A percentile compares a stretch with the other conserved stretches of the same genome.
These are phyloP conservation scores for Castanospermum australe DNA, from an alignment of 306 rosid species.

Conservation along the genomic window DNA sequence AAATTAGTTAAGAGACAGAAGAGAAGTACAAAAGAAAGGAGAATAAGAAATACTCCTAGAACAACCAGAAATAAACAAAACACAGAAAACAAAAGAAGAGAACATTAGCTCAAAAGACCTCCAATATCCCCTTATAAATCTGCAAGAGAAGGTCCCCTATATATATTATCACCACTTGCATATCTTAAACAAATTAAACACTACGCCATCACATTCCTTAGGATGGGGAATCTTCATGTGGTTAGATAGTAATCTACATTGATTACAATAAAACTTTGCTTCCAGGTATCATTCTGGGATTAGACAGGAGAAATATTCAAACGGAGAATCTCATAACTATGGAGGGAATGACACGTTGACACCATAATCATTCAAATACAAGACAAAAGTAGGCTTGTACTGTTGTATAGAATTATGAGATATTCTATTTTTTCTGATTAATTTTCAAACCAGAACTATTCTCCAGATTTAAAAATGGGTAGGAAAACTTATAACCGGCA, in stretches of 20 bases:
- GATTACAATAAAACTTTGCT: background rate
- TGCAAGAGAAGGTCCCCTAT: background rate
- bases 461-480: too few relatives aligned
- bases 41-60: background rate
- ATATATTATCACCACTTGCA: conserved; percentile 3
- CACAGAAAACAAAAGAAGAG: background rate
- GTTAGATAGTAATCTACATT: background rate
- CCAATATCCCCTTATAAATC: background rate
- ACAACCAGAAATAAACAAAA: background rate
- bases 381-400: background rate
- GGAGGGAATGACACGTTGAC: background rate
- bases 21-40: background rate
- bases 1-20: conserved; percentile 13
- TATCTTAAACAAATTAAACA: conserved; percentile 4
- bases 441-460: too few relatives aligned
- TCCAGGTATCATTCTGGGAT: background rate
- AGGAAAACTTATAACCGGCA: too few relatives aligned
- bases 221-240: background rate
- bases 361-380: background rate
- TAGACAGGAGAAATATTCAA: background rate
- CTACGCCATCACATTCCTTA: background rate
- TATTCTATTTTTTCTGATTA: too few relatives aligned
- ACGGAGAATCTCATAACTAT: background rate
- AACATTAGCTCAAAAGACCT: conserved; percentile 7
- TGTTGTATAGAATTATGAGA: too few relatives aligned